Conservation (phyloP, 225 moss, liverwort and hornwort genomes). For the Marchantia paleacea region DNA sequence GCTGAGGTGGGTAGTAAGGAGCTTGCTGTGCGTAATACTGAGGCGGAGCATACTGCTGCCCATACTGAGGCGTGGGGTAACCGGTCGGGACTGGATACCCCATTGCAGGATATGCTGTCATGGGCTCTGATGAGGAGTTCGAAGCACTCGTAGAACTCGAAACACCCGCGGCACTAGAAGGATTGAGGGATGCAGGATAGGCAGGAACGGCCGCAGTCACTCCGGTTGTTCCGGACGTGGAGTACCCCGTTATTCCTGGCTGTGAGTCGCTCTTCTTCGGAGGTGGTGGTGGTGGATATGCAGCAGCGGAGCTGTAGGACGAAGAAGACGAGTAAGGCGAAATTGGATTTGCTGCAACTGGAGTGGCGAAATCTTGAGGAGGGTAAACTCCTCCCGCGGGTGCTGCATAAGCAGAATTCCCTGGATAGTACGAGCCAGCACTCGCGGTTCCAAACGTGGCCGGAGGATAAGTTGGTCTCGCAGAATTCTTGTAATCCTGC, state of each 20-base stretch:
- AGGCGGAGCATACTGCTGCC: constrained; percentile 8
- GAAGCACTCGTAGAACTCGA: neutral
- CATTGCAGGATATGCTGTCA: constrained; percentile 23
- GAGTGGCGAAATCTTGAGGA: neutral
- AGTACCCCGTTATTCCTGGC: constrained; percentile 4
- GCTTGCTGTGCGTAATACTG: constrained; percentile 2
- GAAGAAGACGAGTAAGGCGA: constrained; percentile 2
- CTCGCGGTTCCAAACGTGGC: neutral
- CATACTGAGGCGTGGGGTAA: neutral
- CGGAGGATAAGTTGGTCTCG: constrained; percentile 5
- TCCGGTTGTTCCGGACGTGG: constrained; percentile 1
- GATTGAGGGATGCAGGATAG: neutral
- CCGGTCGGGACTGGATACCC: neutral
- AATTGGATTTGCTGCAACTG: neutral
- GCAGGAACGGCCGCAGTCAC: neutral
- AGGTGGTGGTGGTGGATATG: constrained; percentile 8
- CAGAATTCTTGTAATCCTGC: constrained; percentile 17
- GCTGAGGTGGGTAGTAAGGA: constrained; percentile 7
- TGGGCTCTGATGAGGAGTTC: constrained; percentile 25
- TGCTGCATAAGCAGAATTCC: neutral
- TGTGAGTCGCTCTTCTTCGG: neutral
- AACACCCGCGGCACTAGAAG: neutral
- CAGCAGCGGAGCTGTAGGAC: neutral
- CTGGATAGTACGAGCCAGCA: neutral
- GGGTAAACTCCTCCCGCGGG: neutral